These are phyloP conservation scores for Musa beccarii DNA, from an alignment of 176 grass and related monocot genomes.

Conservation along the genomic window DNA sequence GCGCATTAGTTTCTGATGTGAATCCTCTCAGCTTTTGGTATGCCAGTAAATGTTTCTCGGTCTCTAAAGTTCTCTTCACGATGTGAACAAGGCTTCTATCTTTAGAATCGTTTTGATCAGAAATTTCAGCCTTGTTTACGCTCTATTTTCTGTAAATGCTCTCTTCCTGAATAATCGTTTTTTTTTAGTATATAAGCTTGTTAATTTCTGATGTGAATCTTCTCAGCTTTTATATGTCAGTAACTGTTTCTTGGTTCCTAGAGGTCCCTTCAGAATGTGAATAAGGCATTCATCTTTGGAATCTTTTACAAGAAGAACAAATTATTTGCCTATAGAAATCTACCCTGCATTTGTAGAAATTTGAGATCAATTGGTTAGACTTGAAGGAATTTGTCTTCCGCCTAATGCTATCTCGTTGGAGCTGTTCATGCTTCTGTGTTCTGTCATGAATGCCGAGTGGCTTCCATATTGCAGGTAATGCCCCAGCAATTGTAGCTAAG, in stretches of 20 bases:
- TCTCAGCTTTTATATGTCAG: not conserved
- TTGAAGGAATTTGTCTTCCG: not conserved
- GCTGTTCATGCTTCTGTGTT: not conserved
- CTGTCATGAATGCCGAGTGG: not conserved
- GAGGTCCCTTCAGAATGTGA: not conserved
- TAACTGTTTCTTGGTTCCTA: not conserved
- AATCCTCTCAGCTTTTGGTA: not conserved
- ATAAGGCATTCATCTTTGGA: not conserved
- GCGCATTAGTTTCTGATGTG: not conserved
- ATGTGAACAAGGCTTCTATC: not conserved
- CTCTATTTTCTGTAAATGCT: too few relatives aligned
- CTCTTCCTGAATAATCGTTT: too few relatives aligned
- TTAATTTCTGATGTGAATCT: too few relatives aligned
- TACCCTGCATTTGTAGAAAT: not conserved
- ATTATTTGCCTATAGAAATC: too few relatives aligned
- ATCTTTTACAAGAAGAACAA: not conserved
- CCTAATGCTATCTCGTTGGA: not conserved
- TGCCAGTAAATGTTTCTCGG: not conserved
- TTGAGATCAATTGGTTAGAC: not conserved
- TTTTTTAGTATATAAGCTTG: too few relatives aligned
- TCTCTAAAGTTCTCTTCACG: not conserved
- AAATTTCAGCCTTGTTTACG: too few relatives aligned
- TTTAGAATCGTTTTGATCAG: not conserved
- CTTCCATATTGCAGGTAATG: constrained; percentile 33
- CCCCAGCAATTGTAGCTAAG: constrained; percentile 46